Base-by-base conservation (phyloP, 2,329 filamentous ascomycete genomes). In the Fusarium sp. region DNA sequence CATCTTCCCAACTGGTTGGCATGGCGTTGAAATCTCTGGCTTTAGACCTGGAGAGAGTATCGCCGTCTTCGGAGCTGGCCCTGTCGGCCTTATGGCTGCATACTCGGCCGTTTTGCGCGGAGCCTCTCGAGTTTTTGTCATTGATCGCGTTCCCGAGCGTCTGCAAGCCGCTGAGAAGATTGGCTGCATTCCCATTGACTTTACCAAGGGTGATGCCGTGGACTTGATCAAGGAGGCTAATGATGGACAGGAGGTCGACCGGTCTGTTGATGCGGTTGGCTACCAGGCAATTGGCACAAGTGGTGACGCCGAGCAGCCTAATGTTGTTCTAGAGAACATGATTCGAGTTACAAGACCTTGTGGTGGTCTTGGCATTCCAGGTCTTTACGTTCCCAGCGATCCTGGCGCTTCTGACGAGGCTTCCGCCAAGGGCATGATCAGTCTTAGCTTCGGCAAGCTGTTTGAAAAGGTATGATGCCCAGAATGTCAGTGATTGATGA, bases 21-120 rank as follows among this genome's bases (percentile, higher is more conserved):
- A 85, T 55, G 84, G 82, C 2, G 71, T 87, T 19, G 77, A 79
- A 3, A 77, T 86, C 3, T 81, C 84, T 4, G 85, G 85, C 1
- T 88, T 88, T 73, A 73, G 82, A 63, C 74, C 84, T 2, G 85
- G 86, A 3, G 86, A 89, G 64, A 81, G 78, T n/a, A 80, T 89
- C 3, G 86, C 85, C 1, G 81, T 89, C 2, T 89, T 88, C 55
- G 87, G 86, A 1, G 85, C 83, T 3, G 85, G 86, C 0, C 86
- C 87, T 0, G 86, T 89, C 2, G 87, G 87, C 1, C 72, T 89
- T 5, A 88, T 89, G 82, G 85, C 86, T 4, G 87, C 87, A 4
- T 89, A 89, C 71, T 86, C 81, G 1, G 87, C 82, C 1, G 72
- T 83, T 1, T 72, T 89, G 3, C 80, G 86, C 0, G 87, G 87